These are phyloP conservation scores for Cyberlindnera nakhonratchasimensis DNA, from an alignment of 805 yeast genomes.

Conservation along the genomic window DNA sequence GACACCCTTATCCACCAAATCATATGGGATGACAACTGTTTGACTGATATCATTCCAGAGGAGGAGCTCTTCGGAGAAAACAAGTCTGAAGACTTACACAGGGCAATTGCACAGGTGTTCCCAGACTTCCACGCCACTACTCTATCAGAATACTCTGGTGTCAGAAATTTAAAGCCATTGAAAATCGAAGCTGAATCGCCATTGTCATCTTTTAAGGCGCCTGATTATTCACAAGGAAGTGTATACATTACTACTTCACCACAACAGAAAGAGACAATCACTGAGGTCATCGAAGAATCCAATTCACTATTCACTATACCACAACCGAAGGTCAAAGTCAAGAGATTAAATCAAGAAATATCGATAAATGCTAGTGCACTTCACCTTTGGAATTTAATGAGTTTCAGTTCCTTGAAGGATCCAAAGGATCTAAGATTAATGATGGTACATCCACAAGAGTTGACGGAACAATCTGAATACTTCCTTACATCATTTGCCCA, in stretches of 20 bases:
- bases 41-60: conserved; percentile 13
- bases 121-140: conserved; percentile 25
- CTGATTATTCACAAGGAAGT: conserved; percentile 8
- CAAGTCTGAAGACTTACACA: conserved; percentile 19
- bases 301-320: conserved; percentile 32
- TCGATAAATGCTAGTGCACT: conserved; percentile 47
- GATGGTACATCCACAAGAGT: conserved; percentile 36
- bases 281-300: neutral
- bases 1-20: conserved; percentile 31
- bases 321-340: conserved; percentile 34
- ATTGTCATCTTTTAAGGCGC: conserved; percentile 15
- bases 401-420: conserved; percentile 50
- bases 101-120: conserved; percentile 28
- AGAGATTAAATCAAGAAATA: conserved; percentile 36
- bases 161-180: conserved; percentile 4
- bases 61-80: conserved; percentile 3
- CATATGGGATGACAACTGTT: conserved; percentile 26
- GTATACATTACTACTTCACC: conserved; percentile 10
- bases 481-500: conserved; percentile 42
- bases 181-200: conserved; percentile 22
- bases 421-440: conserved; percentile 51
- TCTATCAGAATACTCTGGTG: conserved; percentile 22
- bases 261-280: neutral
- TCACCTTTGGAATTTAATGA: conserved; percentile 54
- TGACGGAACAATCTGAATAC: conserved; percentile 28